Evolutionary conservation across 192 early-diverging fungal species (phyloP), one percentile per base, ranked within the genome.

Genomic region (Spizellomyces punctatus): DNA sequence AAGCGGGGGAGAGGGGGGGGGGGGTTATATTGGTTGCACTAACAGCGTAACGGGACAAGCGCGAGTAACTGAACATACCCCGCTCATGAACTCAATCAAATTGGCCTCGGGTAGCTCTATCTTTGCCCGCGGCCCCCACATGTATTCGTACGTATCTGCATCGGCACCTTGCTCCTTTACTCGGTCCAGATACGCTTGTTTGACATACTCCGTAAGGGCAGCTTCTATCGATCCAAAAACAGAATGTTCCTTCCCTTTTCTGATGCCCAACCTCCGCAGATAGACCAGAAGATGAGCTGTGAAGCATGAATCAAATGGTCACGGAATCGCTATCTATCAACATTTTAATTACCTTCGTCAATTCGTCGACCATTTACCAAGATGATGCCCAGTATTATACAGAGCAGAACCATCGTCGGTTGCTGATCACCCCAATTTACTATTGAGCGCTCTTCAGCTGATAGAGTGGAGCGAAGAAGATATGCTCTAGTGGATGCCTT

Each of bases 41-140:
- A 41, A 52, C 6, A 19, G 10, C 5, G 7, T 55, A 16, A 19
- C 6, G n/a, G 50, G 16, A 67, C 10, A 58, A 10, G 4, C 42
- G 36, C 12, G 41, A 71, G 16, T 5, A 50, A 12, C 16, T 46
- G 50, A 52, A 71, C 66, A 36, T 83, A 89, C 86, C 49, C 72
- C 78, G 44, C 79, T 63, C 22, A 91, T 85, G 62, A 91, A 89
- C 10, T 78, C 70, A 17, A 85, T 73, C 22, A 90, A 62, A 22
- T 83, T 83, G 50, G 78, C 64, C 58, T 85, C 81, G 41, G 81
- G 73, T 1, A 89, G 55, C 69, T 91, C 89, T 0, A 84, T 67
- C 60, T 83, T 90, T 43, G 88, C 82, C 43, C 87, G 65, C 50
- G 87, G 83, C 19, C 89, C 89, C 87, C 87, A 89, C 6, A 65